Conservation (phyloP, 768 basidiomycete species). For the Clathrus columnatus region DNA sequence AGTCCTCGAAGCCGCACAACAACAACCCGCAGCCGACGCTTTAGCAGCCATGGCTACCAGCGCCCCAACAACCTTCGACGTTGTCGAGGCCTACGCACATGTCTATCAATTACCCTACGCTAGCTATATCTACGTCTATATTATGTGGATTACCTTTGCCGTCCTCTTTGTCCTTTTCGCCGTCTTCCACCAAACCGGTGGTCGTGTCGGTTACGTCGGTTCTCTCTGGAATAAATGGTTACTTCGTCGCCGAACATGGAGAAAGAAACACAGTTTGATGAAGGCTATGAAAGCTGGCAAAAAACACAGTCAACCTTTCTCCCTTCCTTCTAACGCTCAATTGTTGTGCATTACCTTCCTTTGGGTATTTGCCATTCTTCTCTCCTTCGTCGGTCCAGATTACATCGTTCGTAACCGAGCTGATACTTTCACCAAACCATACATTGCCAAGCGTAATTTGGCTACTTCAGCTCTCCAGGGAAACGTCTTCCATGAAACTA, state of each 20-base stretch:
- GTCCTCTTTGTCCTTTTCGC: constrained; percentile 11
- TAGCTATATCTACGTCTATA: constrained; percentile 16
- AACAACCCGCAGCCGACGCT: background rate
- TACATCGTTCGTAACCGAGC: constrained; percentile 55
- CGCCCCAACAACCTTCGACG: background rate
- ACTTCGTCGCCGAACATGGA: constrained; percentile 46
- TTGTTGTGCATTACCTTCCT: constrained; percentile 42
- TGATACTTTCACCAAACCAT: constrained; percentile 56
- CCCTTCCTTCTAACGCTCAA: constrained; percentile 56
- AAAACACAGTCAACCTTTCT: constrained; percentile 32
- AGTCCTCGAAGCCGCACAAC: background rate
- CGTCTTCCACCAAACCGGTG: constrained; percentile 11
- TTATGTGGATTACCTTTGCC: constrained; percentile 19
- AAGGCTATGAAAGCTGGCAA: constrained; percentile 24
- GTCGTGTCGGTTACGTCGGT: constrained; percentile 14
- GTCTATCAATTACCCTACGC: background rate
- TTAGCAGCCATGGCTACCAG: background rate
- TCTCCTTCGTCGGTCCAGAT: constrained; percentile 56
- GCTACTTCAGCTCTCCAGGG: constrained; percentile 32
- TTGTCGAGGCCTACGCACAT: background rate
- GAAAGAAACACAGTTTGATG: constrained; percentile 35
- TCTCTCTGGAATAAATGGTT: constrained; percentile 46
- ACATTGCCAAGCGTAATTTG: constrained; percentile 54
- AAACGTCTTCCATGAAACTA: constrained; percentile 16
- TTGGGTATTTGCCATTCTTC: constrained; percentile 31